Base-by-base conservation (phyloP, 2,329 filamentous ascomycete genomes). In the Alternaria sp. region DNA sequence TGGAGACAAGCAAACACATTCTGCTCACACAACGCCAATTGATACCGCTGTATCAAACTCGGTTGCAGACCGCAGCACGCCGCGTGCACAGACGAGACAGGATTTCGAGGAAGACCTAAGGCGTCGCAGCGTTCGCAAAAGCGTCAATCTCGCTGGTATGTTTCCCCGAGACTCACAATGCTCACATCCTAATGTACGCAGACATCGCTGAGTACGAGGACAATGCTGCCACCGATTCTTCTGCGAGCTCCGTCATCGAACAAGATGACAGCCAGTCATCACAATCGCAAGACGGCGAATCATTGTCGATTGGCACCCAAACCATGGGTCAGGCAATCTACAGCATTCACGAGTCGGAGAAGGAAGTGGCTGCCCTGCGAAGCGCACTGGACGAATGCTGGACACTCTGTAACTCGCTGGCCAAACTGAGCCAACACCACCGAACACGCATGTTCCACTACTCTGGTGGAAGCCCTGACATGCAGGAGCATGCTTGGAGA, bases 381-480 rank as follows among this genome's bases (percentile, higher is more conserved):
- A 87, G 86, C 29, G 92, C 93, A 2, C 82, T 97, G 14, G 87
- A 90, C 61, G 92, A 97, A 79, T 97, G 93, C 77, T 97, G 93
- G 93, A 96, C 90, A 0, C 81, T 97, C 13, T 97, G 93, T 80
- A 97, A 97, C 72, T 96, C 93, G 0, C 81, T 97, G 31, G 92
- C 92, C 23, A 91, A 86, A 63, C 83, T 97, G 17, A 96, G 92
- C 76, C 93, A 91, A 17, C 90, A 90, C 63, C 91, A 97, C 72
- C 87, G 92, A 28, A 86, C 92, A 67, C 85, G 91, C 21, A 88
- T 93, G 31, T 94, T 95, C 76, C 88, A 87, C 74, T 90, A 86
- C 67, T 88, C 90, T 1, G 88, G 88, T 11, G 69, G 70, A 26
- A 89, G 87, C 10, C 89, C 90, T 0, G 89, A 92, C 65, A 86